Evolutionary conservation across 768 basidiomycete species (phyloP).

Genomic region (Tylopilus plumbeoviolaceoides): DNA sequence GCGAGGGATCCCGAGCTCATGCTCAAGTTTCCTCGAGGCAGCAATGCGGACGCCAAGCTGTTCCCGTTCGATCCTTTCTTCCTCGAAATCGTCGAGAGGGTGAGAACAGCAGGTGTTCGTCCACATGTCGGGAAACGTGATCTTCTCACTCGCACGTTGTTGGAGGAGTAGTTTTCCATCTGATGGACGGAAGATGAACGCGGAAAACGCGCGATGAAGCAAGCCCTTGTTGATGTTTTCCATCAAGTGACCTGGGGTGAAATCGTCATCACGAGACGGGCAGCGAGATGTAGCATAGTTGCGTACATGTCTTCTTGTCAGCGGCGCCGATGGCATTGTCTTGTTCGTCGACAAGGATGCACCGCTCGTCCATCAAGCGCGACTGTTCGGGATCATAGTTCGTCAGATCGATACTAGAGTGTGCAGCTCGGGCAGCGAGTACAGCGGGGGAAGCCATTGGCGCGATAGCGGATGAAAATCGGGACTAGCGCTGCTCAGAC

Average conservation of each 20-base stretch:
- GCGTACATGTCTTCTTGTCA: slow-evolving; percentile 94
- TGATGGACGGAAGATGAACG: slow-evolving; percentile 90
- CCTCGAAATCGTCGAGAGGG: slow-evolving; percentile 87
- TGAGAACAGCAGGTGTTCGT: slow-evolving; percentile 99
- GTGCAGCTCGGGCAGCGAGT: slow-evolving; percentile 55
- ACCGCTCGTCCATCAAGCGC: slow-evolving; percentile 92
- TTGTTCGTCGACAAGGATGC: slow-evolving; percentile 87
- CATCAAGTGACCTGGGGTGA: slow-evolving; percentile 79
- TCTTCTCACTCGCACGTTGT: slow-evolving; percentile 96
- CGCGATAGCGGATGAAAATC: slow-evolving; percentile 6
- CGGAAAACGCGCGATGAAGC: slow-evolving; percentile 96
- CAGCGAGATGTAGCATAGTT: slow-evolving; percentile 10
- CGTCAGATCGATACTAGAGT: slow-evolving; percentile 74
- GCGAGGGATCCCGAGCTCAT: slow-evolving; percentile 90
- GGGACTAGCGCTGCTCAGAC: neutral
- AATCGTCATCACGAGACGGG: neutral
- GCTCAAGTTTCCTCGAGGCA: slow-evolving; percentile 93
- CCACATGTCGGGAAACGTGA: slow-evolving; percentile 99
- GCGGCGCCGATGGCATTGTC: slow-evolving; percentile 81
- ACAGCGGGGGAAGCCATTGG: slow-evolving; percentile 59
- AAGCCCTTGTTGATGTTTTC: slow-evolving; percentile 92
- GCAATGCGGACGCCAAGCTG: slow-evolving; percentile 85
- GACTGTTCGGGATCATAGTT: slow-evolving; percentile 91
- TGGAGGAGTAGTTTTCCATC: slow-evolving; percentile 93
- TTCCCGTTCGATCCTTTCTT: slow-evolving; percentile 69